These are phyloP conservation scores for Pseudogymnoascus sp. DNA, from an alignment of 2,329 filamentous ascomycete species.

Conservation along the genomic window DNA sequence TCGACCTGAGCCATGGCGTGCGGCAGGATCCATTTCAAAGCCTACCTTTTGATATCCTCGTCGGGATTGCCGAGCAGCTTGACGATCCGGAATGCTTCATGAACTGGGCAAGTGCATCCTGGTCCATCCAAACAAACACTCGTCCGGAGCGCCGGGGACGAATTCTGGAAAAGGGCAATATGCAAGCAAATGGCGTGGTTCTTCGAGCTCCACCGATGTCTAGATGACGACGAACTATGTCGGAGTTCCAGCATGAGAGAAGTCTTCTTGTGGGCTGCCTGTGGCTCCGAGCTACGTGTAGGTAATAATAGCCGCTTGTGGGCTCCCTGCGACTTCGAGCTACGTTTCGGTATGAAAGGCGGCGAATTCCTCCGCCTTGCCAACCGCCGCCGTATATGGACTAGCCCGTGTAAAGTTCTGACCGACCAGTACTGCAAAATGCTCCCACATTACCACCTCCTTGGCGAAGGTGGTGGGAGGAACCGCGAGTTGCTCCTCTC, in stretches of 20 bases:
- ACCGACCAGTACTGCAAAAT: background rate
- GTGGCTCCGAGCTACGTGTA: constrained; percentile 17
- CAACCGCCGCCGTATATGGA: constrained; percentile 29
- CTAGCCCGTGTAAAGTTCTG: background rate
- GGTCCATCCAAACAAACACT: background rate
- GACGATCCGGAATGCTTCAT: background rate
- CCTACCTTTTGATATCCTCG: background rate
- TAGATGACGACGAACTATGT: background rate
- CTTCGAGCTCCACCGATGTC: background rate
- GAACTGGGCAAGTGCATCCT: background rate
- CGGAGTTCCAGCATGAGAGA: background rate
- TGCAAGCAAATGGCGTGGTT: background rate
- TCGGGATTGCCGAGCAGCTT: background rate
- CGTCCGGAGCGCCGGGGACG: background rate
- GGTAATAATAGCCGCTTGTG: constrained; percentile 25
- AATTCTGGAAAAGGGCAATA: background rate
- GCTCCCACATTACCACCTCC: background rate
- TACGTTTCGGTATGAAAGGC: constrained; percentile 18
- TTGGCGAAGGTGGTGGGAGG: too few relatives aligned
- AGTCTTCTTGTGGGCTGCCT: constrained; percentile 21
- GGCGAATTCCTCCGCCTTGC: constrained; percentile 26
- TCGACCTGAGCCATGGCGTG: background rate
- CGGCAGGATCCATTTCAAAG: background rate
- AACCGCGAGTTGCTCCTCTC: background rate
- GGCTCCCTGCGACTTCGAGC: constrained; percentile 19